phyloP scores from a whole-genome alignment of 176 grass and related monocot genomes.

The Hordeum vulgare region MorexV3_pseudomolecules_assembly NC_058521.1:42963444-42963943 shows the following conservation, averaged over 20 bases:
- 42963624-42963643: conserved; percentile 76
- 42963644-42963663: conserved; percentile 53
- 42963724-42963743: conserved; percentile 98
- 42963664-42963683: conserved; percentile 98
- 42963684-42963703: conserved; percentile 96
- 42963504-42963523: conserved; percentile 62
- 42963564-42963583: conserved; percentile 7
- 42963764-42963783: not conserved
- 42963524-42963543: conserved; percentile 1
- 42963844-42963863: not conserved
- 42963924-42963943: not conserved
- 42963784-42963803: not conserved
- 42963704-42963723: conserved; percentile 88
- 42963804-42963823: not conserved
- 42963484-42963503: conserved; percentile 81
- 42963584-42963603: conserved; percentile 61
- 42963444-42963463: conserved; percentile 63
- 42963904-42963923: not conserved
- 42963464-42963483: conserved; percentile 59
- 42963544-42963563: conserved; percentile 10
- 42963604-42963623: conserved; percentile 83
- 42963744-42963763: conserved; percentile 79
- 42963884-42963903: not conserved
- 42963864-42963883: not conserved
- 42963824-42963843: not conserved